Base-by-base conservation (phyloP, 257 asterid species). In the Ilex aquifolium region DNA sequence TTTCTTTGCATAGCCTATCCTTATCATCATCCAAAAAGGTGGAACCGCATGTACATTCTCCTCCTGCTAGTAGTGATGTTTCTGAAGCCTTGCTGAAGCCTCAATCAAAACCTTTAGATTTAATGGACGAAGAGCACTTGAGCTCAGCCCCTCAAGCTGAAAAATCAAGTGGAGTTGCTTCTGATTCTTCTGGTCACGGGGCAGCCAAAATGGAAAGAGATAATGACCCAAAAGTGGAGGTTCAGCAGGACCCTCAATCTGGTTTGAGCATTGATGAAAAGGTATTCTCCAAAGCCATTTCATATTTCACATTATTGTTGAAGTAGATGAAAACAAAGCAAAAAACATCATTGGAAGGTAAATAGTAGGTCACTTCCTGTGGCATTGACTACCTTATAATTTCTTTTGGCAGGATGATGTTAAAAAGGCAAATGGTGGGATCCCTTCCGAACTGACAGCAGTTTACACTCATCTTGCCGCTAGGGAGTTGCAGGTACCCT, bases 401-500 rank as follows among this genome's bases (percentile, higher is more conserved):
- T 53, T 17, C 42, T 13, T 62, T 13, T 65, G 36, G 64, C 62
- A 72, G 77, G 72, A 15, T 14, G 50, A 48, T 32, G 44, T 54
- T 59, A 30, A 15, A 39, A 58, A 32, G 59, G 56, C 12, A 32
- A 52, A 42, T 57, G 68, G 61, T 14, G 67, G 54, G 31, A 17
- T 57, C 30, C 65, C 69, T 7, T 53, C 67, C 52, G 54, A 67
- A 14, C 30, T 63, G 27, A 16, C 53, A 44, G 31, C 63, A 17
- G 44, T 14, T 32, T 67, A 60, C 61, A 5, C 68, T 63, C 65
- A 51, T 57, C 62, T 44, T 14, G 60, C 62, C 58, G 42, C 52
- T 10, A 32, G 61, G 2, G 58, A 57, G 44, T 72, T 74, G 60
- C 79, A 69, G 72, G 76, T 29, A 56, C 64, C 44, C 46, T 44